Evolutionary conservation across 345 rosid species (phyloP), one percentile per base, ranked within the genome.

Genomic region (Moricandia moricandioides): DNA sequence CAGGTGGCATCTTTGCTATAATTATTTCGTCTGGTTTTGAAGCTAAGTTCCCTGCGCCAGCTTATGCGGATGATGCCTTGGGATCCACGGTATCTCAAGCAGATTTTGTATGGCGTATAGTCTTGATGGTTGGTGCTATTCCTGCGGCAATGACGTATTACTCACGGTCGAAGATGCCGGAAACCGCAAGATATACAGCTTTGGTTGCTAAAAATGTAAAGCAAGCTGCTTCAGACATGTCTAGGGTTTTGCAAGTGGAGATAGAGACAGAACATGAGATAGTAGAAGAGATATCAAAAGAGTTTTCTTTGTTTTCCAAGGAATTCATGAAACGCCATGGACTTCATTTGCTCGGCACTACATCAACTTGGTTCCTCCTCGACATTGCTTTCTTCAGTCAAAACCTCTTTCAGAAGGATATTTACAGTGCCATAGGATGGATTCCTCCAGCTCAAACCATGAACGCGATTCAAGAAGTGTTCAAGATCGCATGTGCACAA

Each of bases 291-390:
- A n/a, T n/a, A n/a, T n/a, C n/a, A n/a, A n/a, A n/a, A n/a, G n/a
- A n/a, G n/a, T n/a, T n/a, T n/a, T n/a, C n/a, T n/a, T n/a, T n/a
- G n/a, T n/a, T n/a, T n/a, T n/a, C n/a, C n/a, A n/a, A n/a, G n/a
- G n/a, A n/a, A n/a, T n/a, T n/a, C n/a, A n/a, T 89, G 52, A 84
- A 61, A 3, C 86, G 85, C 21, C 96, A 91, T 31, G 91, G 97
- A 27, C 74, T 73, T 16, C 86, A 91, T 65, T 87, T 91, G 73
- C 84, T 91, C 27, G 81, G 87, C 1, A 86, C 87, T 8, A 72
- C 93, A 34, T 8, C 78, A 4, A 59, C 83, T 0, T 89, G 97
- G 97, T 84, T 91, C 63, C 86, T 91, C 26, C 45, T 89, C 2
- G 97, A 89, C 61, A 56, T 88, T 0, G 93, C 82, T 17, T 89